These are phyloP conservation scores for Heliamphora exappendiculata DNA, from an alignment of 148 eudicot genomes.

Conservation along the genomic window DNA sequence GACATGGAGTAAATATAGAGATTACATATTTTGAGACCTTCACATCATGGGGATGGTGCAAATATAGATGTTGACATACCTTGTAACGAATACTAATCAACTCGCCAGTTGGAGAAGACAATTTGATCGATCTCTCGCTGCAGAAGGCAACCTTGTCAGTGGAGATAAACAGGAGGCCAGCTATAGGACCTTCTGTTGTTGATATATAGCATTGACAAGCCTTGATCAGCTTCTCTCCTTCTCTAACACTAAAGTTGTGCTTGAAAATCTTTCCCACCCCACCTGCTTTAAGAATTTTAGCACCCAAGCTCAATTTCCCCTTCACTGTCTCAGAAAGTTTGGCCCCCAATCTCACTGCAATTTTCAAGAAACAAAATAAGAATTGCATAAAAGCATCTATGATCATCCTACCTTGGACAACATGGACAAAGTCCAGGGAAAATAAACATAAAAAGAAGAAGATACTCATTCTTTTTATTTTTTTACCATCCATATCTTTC, in stretches of 20 bases:
- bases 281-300: slow-evolving; percentile 28
- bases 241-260: slow-evolving; percentile 25
- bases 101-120: slow-evolving; percentile 25
- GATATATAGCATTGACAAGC: slow-evolving; percentile 40
- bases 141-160: slow-evolving; percentile 42
- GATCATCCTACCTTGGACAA: background rate
- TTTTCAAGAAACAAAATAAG: background rate
- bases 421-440: too few species aligned
- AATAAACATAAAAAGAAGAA: too few species aligned
- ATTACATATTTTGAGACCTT: background rate
- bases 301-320: slow-evolving; percentile 38
- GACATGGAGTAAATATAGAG: background rate
- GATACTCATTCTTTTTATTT: too few species aligned
- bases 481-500: background rate
- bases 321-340: slow-evolving; percentile 27
- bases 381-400: background rate
- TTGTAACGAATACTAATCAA: slow-evolving; percentile 33
- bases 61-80: slow-evolving; percentile 17
- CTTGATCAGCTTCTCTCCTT: slow-evolving; percentile 38
- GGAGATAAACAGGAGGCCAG: slow-evolving; percentile 46
- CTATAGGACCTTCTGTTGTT: slow-evolving; percentile 50
- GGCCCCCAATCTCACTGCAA: slow-evolving; percentile 22
- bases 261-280: slow-evolving; percentile 38
- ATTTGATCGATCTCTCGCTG: slow-evolving; percentile 37
- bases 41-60: background rate